phyloP scores from a whole-genome alignment of 306 rosid genomes.

The Malus sieversii region DNA sequence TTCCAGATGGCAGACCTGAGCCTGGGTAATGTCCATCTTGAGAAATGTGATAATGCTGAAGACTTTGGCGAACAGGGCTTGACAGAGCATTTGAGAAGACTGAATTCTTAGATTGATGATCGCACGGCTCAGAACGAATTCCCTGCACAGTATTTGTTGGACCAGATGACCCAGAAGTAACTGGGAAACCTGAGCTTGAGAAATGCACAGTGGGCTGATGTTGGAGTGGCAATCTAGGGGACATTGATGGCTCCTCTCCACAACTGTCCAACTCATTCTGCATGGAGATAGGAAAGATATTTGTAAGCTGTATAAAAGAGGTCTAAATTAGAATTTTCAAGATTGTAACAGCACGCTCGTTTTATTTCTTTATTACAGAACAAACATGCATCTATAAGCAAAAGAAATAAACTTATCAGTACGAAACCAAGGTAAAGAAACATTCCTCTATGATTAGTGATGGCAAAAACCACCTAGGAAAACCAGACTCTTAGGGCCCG shows the following conservation, averaged over 20 bases:
- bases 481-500: not conserved
- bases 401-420: not conserved
- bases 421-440: not conserved
- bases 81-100: conserved; percentile 81
- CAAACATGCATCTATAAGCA: not conserved
- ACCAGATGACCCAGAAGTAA: conserved; percentile 44
- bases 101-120: conserved; percentile 61
- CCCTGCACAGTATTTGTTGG: conserved; percentile 47
- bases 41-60: conserved; percentile 66
- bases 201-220: conserved; percentile 51
- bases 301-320: not conserved
- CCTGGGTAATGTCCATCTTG: conserved; percentile 14
- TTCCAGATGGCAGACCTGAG: conserved; percentile 39
- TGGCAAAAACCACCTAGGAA: not conserved
- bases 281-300: conserved; percentile 4
- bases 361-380: not conserved
- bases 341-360: not conserved
- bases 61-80: conserved; percentile 72
- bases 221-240: conserved; percentile 52
- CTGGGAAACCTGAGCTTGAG: conserved; percentile 40
- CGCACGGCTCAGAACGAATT: conserved; percentile 49
- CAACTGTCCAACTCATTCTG: conserved; percentile 74
- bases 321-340: not conserved
- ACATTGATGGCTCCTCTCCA: conserved; percentile 77
- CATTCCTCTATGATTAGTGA: not conserved